phyloP scores from a whole-genome alignment of 2,329 filamentous ascomycete genomes.

The Diaporthe sp. region DNA sequence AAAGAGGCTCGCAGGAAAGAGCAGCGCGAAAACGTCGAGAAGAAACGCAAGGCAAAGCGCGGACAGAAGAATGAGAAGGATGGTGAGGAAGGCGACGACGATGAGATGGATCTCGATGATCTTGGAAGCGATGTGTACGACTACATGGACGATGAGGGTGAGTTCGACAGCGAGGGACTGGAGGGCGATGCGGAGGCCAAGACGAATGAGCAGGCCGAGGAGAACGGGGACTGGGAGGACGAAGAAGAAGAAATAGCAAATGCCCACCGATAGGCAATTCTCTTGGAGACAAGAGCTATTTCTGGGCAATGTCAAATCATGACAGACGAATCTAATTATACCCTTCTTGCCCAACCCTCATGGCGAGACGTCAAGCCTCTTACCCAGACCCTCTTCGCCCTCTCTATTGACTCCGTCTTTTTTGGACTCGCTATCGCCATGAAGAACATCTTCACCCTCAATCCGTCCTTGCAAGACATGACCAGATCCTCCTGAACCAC shows the following conservation, averaged over 20 bases:
- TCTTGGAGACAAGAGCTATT: neutral
- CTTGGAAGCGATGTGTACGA: conserved; percentile 54
- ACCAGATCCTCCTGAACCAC: neutral
- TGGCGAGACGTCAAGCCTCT: neutral
- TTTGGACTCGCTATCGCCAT: neutral
- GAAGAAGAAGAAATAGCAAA: conserved; percentile 58
- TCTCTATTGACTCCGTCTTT: neutral
- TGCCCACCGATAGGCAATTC: conserved; percentile 25
- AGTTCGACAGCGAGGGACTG: conserved; percentile 66
- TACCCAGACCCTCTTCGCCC: neutral
- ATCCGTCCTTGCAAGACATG: neutral
- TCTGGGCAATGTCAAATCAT: neutral
- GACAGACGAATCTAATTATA: conserved; percentile 20
- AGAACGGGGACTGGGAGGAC: conserved; percentile 67
- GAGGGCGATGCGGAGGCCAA: conserved; percentile 65
- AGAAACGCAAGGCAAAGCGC: conserved; percentile 73
- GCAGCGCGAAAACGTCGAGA: conserved; percentile 92
- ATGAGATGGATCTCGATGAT: conserved; percentile 54
- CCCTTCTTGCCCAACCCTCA: neutral
- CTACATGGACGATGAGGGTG: conserved; percentile 60
- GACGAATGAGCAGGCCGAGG: conserved; percentile 64
- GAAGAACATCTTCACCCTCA: neutral
- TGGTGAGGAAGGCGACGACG: conserved; percentile 53
- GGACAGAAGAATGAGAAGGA: conserved; percentile 53
- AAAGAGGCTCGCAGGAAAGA: conserved; percentile 86